phyloP scores from a whole-genome alignment of 768 basidiomycete genomes.

The Boletus rubropictus region DNA sequence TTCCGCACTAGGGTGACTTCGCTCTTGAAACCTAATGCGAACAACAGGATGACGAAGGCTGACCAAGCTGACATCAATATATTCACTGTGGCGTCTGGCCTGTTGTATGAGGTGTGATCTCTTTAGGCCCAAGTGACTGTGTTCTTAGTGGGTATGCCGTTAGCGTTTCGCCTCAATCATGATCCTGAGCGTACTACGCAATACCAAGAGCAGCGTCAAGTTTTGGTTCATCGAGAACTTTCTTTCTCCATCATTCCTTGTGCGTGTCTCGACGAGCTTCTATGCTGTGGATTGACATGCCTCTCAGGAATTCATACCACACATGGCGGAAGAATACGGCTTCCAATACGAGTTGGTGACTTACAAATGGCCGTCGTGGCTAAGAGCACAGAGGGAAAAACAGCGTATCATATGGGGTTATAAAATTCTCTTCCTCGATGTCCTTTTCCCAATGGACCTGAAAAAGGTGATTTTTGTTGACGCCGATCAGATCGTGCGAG shows the following conservation, averaged over 20 bases:
- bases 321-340: constrained; percentile 82
- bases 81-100: constrained; percentile 95
- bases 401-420: constrained; percentile 99
- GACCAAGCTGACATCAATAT: constrained; percentile 93
- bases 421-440: constrained; percentile 98
- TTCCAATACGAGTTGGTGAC: constrained; percentile 98
- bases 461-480: constrained; percentile 99
- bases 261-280: constrained; percentile 32
- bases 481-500: constrained; percentile 93
- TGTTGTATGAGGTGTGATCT: constrained; percentile 83
- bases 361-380: constrained; percentile 99
- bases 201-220: constrained; percentile 92
- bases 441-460: constrained; percentile 97
- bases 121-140: background rate
- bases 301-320: constrained; percentile 85
- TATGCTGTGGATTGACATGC: background rate
- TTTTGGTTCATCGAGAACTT: constrained; percentile 99
- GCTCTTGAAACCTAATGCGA: constrained; percentile 33
- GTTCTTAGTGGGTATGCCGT: constrained; percentile 3
- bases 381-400: constrained; percentile 95
- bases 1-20: constrained; percentile 37
- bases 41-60: constrained; percentile 15
- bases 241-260: constrained; percentile 93
- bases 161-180: constrained; percentile 97
- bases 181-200: constrained; percentile 92